Evolutionary conservation across 2,329 filamentous ascomycete species (phyloP).

Genomic region (Dactylellina haptotyla): DNA sequence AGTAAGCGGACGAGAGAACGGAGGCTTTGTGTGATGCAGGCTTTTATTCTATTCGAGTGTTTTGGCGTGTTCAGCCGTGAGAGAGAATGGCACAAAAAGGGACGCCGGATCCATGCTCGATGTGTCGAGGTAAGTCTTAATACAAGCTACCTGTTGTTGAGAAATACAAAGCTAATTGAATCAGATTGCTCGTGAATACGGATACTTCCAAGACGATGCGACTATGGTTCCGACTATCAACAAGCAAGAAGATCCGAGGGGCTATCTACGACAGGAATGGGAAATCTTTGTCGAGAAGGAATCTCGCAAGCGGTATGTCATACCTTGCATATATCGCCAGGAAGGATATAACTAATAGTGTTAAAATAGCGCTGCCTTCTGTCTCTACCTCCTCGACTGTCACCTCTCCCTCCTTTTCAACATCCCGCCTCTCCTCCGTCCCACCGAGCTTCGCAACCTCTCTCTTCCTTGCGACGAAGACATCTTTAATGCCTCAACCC

Average conservation of each 20-base stretch:
- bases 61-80: constrained; percentile 57
- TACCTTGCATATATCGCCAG: neutral
- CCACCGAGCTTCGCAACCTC: constrained; percentile 56
- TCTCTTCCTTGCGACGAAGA: constrained; percentile 58
- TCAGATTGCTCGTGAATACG: constrained; percentile 58
- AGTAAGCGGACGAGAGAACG: constrained; percentile 50
- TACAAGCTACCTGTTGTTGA: neutral
- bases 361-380: constrained; percentile 55
- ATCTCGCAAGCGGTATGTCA: constrained; percentile 56
- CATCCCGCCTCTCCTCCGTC: constrained; percentile 57
- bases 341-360: constrained; percentile 4
- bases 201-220: constrained; percentile 56
- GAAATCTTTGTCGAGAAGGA: constrained; percentile 58
- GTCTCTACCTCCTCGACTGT: constrained; percentile 57
- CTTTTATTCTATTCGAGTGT: constrained; percentile 56
- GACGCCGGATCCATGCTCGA: constrained; percentile 55
- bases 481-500: constrained; percentile 56
- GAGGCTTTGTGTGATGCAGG: constrained; percentile 56
- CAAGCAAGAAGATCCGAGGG: constrained; percentile 48
- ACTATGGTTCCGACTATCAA: constrained; percentile 44
- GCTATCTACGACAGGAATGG: constrained; percentile 57
- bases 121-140: constrained; percentile 55
- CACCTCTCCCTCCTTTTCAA: constrained; percentile 57
- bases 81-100: constrained; percentile 57
- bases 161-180: neutral